phyloP scores from a whole-genome alignment of 768 basidiomycete genomes.

The Podaxis rugospora region DNA sequence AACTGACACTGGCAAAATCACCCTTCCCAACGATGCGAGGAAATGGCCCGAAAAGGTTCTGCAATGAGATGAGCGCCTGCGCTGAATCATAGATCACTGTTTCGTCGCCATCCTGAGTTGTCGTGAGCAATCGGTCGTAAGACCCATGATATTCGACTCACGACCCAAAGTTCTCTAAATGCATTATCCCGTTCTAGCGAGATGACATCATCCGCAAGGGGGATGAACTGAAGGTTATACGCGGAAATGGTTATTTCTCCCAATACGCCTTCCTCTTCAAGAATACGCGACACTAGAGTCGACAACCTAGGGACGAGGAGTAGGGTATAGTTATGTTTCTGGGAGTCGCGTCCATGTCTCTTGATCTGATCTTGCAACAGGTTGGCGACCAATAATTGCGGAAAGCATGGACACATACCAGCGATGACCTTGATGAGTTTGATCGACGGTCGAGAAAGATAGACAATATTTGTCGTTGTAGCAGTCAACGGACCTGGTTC shows the following conservation, averaged over 20 bases:
- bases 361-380: slow-evolving; percentile 82
- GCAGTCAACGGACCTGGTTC: slow-evolving; percentile 84
- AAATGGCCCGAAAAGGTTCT: slow-evolving; percentile 82
- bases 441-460: slow-evolving; percentile 86
- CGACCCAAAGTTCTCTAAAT: slow-evolving; percentile 89
- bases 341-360: slow-evolving; percentile 62
- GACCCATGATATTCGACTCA: slow-evolving; percentile 35
- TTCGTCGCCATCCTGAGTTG: slow-evolving; percentile 83
- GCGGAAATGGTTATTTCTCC: slow-evolving; percentile 88
- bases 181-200: slow-evolving; percentile 84
- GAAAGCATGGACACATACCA: slow-evolving; percentile 48
- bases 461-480: slow-evolving; percentile 85
- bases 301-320: slow-evolving; percentile 87
- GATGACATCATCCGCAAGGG: slow-evolving; percentile 87
- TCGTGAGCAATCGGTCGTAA: slow-evolving; percentile 12
- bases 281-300: slow-evolving; percentile 75
- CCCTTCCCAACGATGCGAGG: slow-evolving; percentile 94
- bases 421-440: slow-evolving; percentile 86
- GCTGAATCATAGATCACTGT: slow-evolving; percentile 86
- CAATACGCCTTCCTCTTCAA: slow-evolving; percentile 96
- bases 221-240: slow-evolving; percentile 92
- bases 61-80: slow-evolving; percentile 77
- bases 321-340: slow-evolving; percentile 81
- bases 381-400: slow-evolving; percentile 19
- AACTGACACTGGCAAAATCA: slow-evolving; percentile 70